Evolutionary conservation across 1,284 basidiomycete species (phyloP).

Genomic region (Papiliotrema laurentii): DNA sequence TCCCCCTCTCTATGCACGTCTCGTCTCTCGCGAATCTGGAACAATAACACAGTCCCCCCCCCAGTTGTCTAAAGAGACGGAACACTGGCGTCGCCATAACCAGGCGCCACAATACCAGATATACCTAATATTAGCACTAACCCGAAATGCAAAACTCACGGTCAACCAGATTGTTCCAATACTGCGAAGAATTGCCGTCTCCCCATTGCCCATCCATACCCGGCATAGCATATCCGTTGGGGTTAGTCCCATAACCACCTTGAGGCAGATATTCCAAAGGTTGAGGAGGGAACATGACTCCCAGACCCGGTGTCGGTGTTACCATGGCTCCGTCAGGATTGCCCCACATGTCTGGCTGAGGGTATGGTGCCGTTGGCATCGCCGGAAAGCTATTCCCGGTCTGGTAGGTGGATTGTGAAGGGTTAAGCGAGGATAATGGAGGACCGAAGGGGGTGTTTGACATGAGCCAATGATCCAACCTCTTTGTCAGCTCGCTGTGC

Average conservation of each 20-base stretch:
- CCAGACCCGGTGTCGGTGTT: background rate
- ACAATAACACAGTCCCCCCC: too few relatives aligned
- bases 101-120: background rate
- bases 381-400: background rate
- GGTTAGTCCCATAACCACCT: background rate
- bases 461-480: constrained; percentile 33
- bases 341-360: background rate
- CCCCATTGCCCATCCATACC: constrained; percentile 6
- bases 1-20: too few relatives aligned
- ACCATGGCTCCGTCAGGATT: constrained; percentile 2
- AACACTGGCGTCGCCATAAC: background rate
- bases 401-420: background rate
- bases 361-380: too few relatives aligned
- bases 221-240: background rate
- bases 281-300: constrained; percentile 1
- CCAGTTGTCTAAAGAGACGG: background rate
- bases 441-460: constrained; percentile 26
- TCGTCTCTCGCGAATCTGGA: too few relatives aligned
- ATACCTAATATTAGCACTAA: constrained; percentile 7
- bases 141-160: constrained; percentile 14
- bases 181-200: constrained; percentile 26
- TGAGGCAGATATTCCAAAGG: background rate
- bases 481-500: constrained; percentile 2
- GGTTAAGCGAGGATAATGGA: constrained; percentile 8
- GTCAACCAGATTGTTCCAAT: constrained; percentile 36